Base-by-base conservation (phyloP, 352 stramenopile species). In the Phytophthora agathidicida region DNA sequence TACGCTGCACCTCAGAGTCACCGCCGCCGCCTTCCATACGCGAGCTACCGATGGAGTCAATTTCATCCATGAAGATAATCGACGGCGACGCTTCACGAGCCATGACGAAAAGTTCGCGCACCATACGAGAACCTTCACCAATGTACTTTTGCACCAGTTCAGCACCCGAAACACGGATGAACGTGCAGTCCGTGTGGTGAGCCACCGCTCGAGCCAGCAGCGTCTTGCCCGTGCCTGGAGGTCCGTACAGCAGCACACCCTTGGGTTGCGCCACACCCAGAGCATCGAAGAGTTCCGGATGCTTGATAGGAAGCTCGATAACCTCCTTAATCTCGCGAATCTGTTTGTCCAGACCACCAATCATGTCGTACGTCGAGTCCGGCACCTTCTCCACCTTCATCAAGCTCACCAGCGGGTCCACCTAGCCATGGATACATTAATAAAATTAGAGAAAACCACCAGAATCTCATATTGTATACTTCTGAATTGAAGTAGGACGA, bases 31-130 rank as follows among this genome's bases (percentile, higher is more conserved):
- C 87, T 50, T 98, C 94, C 66, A 97, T 91, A 36, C 91, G 83
- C 19, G 90, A 96, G 36, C 86, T 94, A 48, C 98, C 98, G 62
- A 99, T 99, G 39, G 94, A 99, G 78, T 99, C 98, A 71, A 99
- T 99, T 79, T 99, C 98, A 71, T 99, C 98, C 98, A 99, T 99
- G 60, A 99, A 99, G 59, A 99, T 99, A 71, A 99, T 99, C 23
- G 91, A 98, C 20, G 98, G 98, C n/a, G 97, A 96, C n/a, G 87
- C 85, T 64, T 97, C 91, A 46, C 89, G 86, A 23, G 98, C 98
- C 96, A 99, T 99, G 30, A 99, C 94, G 72, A 99, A 99, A 5
- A 99, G 83, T 80, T 99, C 98, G 41, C 98, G 92, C 20, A 99
- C 98, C 97, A 99, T 99, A 22, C 97, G 86, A 16, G 95, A 98